A percentile compares a stretch with the other conserved stretches of the same genome.
These are phyloP conservation scores for Hydnomerulius pinastri DNA, from an alignment of 768 basidiomycete genomes.

Conservation along the genomic window DNA sequence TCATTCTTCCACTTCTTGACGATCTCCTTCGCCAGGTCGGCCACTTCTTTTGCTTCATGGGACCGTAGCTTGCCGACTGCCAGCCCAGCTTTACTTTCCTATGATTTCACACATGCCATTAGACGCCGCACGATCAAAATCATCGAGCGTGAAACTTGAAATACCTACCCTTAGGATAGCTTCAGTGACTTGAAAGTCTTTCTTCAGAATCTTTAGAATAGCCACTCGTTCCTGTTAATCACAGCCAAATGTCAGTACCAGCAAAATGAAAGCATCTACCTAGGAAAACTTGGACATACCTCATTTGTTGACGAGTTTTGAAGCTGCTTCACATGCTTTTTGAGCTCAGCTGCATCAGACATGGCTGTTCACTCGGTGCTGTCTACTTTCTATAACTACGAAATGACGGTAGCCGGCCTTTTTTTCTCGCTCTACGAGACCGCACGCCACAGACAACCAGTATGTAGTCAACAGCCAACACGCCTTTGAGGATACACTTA, in stretches of 20 bases:
- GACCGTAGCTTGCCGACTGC: slow-evolving; percentile 87
- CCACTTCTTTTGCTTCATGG: slow-evolving; percentile 69
- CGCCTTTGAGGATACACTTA: not conserved
- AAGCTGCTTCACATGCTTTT: slow-evolving; percentile 79
- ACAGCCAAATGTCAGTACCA: slow-evolving; percentile 25
- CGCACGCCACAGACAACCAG: not conserved
- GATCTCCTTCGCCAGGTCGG: slow-evolving; percentile 85
- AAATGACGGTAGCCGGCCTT: slow-evolving; percentile 2
- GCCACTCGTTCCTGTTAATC: slow-evolving; percentile 58
- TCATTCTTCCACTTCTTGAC: slow-evolving; percentile 91
- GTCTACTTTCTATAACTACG: slow-evolving; percentile 24
- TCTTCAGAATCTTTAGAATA: slow-evolving; percentile 64
- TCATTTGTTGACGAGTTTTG: slow-evolving; percentile 58
- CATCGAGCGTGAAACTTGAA: slow-evolving; percentile 7
- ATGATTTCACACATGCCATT: not conserved
- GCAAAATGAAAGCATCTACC: slow-evolving; percentile 38
- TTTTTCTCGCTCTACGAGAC: not conserved
- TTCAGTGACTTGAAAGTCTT: slow-evolving; percentile 69
- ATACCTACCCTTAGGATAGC: slow-evolving; percentile 69
- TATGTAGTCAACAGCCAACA: not conserved
- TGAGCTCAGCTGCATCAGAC: slow-evolving; percentile 59
- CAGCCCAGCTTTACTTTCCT: slow-evolving; percentile 94
- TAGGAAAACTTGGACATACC: slow-evolving; percentile 46
- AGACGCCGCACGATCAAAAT: slow-evolving; percentile 1
- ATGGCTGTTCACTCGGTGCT: slow-evolving; percentile 15